Conservation (phyloP, 2,329 filamentous ascomycete species). For the Trematosphaeria pertusa region DNA sequence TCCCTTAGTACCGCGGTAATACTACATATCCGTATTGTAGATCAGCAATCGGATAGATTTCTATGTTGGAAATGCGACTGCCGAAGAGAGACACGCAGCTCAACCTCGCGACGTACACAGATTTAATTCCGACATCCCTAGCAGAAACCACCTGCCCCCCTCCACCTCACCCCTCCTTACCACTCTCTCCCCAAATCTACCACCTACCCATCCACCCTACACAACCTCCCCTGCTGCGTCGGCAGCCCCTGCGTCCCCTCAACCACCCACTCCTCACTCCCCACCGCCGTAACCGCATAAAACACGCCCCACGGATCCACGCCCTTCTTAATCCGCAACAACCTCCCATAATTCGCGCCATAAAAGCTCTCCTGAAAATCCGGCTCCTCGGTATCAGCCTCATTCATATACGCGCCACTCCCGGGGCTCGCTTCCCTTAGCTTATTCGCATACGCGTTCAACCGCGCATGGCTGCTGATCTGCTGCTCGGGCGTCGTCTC, state of each 20-base stretch:
- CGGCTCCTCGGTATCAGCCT: slow-evolving; percentile 36
- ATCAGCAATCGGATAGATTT: too few species aligned
- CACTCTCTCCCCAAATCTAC: too few species aligned
- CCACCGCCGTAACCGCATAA: slow-evolving; percentile 34
- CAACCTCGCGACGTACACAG: too few species aligned
- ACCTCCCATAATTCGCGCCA: slow-evolving; percentile 30
- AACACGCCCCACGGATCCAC: slow-evolving; percentile 37
- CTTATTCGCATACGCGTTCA: slow-evolving; percentile 30
- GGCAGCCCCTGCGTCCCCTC: slow-evolving; percentile 30
- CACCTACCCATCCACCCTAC: slow-evolving; percentile 15
- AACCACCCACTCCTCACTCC: slow-evolving; percentile 33
- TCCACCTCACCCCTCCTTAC: too few species aligned
- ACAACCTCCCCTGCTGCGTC: slow-evolving; percentile 36
- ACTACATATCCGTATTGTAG: too few species aligned
- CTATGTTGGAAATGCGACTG: too few species aligned
- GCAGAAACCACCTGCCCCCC: too few species aligned
- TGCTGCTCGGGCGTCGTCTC: slow-evolving; percentile 25
- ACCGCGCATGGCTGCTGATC: slow-evolving; percentile 29
- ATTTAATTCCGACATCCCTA: too few species aligned
- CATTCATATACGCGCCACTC: slow-evolving; percentile 46
- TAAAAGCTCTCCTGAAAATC: slow-evolving; percentile 35
- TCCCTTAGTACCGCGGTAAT: too few species aligned
- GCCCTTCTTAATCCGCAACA: slow-evolving; percentile 29
- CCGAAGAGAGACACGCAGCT: too few species aligned
- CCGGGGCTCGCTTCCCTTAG: slow-evolving; percentile 31